These are phyloP conservation scores for Yamadazyma sp. DNA, from an alignment of 1,139 yeast genomes.

Conservation along the genomic window DNA sequence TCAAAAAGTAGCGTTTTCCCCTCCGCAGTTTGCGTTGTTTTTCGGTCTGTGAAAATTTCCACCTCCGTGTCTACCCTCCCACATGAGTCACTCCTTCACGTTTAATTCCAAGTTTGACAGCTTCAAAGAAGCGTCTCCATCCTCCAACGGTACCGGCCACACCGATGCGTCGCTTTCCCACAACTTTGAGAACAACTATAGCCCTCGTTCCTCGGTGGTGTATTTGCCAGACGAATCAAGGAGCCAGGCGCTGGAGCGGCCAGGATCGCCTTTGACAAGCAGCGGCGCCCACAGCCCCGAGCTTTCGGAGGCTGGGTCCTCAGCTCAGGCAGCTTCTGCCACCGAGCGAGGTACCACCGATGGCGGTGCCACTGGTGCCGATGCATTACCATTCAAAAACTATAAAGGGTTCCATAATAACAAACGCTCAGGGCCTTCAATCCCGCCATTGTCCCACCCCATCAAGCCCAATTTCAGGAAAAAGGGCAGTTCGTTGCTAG, in stretches of 20 bases:
- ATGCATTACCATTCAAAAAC: slow-evolving; percentile 19
- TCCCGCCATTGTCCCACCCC: slow-evolving; percentile 54
- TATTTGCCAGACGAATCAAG: slow-evolving; percentile 15
- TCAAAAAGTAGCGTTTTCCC: no score
- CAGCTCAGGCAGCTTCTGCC: no score
- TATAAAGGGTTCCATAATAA: slow-evolving; percentile 54
- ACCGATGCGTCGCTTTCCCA: background rate
- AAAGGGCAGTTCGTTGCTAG: slow-evolving; percentile 44
- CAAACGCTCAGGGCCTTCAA: slow-evolving; percentile 30
- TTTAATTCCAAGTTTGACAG: slow-evolving; percentile 14
- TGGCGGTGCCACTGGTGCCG: background rate
- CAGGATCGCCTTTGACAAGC: background rate
- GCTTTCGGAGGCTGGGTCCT: background rate
- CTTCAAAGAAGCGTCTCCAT: slow-evolving; percentile 9
- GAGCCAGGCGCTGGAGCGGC: background rate
- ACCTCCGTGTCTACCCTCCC: no score
- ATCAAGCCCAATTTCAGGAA: slow-evolving; percentile 49
- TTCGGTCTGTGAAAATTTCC: no score
- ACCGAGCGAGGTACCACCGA: no score
- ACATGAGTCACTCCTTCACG: slow-evolving; percentile 11
- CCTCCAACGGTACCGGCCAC: background rate
- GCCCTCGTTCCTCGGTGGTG: slow-evolving; percentile 28
- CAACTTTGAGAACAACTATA: slow-evolving; percentile 18
- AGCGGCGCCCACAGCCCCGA: background rate
- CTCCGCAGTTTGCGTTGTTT: no score